Conservation (phyloP, 257 asterid species). For the Buddleja alternifolia region DNA sequence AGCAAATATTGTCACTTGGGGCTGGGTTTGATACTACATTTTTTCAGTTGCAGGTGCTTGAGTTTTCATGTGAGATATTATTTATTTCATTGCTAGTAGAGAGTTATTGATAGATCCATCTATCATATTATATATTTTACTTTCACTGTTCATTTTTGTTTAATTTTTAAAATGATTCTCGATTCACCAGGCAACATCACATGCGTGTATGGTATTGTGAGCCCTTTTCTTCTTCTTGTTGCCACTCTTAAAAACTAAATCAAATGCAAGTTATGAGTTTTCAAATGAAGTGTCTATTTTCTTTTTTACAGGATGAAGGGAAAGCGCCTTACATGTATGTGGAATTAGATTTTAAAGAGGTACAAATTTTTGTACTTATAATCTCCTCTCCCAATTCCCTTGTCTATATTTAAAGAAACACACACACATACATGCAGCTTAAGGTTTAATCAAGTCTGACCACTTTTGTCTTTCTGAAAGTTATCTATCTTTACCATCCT, state of each 20-base stretch:
- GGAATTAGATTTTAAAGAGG: constrained; percentile 97
- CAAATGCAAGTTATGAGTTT: constrained; percentile 12
- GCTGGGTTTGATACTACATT: constrained; percentile 97
- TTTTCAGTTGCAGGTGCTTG: constrained; percentile 88
- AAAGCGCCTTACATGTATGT: constrained; percentile 82
- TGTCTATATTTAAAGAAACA: constrained; percentile 1
- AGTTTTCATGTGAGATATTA: constrained; percentile 36
- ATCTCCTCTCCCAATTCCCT: not conserved
- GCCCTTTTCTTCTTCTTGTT: constrained; percentile 5
- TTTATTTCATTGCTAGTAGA: constrained; percentile 25
- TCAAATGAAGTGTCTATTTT: constrained; percentile 21
- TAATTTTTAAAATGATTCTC: constrained; percentile 13
- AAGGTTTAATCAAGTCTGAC: constrained; percentile 6
- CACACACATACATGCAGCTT: not conserved
- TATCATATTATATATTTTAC: not conserved
- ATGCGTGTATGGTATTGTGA: constrained; percentile 14
- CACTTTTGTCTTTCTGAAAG: constrained; percentile 6
- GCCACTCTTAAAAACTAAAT: not conserved
- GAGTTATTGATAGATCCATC: constrained; percentile 21
- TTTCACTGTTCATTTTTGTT: constrained; percentile 14
- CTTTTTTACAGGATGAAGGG: constrained; percentile 86
- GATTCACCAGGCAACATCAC: not conserved
- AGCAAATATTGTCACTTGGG: constrained; percentile 90
- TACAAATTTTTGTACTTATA: constrained; percentile 25
- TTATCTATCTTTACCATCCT: constrained; percentile 10